Conservation (phyloP, 345 rosid genomes). For the Eucalyptus pauciflora region DNA sequence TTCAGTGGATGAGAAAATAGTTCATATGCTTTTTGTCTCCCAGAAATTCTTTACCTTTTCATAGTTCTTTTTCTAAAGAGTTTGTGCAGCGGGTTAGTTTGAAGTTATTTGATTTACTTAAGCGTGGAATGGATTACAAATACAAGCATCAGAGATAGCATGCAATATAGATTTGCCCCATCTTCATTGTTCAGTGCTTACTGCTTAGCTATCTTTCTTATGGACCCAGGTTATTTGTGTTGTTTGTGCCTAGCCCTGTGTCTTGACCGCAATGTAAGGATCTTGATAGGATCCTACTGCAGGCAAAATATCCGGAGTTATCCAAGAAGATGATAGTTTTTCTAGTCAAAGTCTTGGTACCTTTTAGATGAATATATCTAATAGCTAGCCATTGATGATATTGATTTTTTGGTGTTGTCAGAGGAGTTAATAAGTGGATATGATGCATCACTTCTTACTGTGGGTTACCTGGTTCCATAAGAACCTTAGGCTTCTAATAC, state of each 20-base stretch:
- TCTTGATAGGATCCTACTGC: background rate
- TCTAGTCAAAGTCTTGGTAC: background rate
- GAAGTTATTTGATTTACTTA: background rate
- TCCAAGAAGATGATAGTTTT: background rate
- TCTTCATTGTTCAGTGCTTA: background rate
- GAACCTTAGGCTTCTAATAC: background rate
- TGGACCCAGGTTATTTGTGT: background rate
- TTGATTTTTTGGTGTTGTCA: background rate
- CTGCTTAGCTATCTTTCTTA: background rate
- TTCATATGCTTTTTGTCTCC: background rate
- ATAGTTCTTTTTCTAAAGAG: background rate
- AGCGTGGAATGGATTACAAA: background rate
- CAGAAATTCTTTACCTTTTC: background rate
- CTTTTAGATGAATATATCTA: background rate
- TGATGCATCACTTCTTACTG: background rate
- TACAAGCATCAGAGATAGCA: background rate
- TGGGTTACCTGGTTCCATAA: background rate
- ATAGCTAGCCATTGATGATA: background rate
- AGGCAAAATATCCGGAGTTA: background rate
- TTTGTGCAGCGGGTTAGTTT: background rate
- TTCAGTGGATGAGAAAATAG: background rate
- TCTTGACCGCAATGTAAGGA: background rate
- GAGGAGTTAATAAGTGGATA: background rate
- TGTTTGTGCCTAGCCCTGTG: background rate
- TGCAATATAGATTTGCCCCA: background rate